Conservation (phyloP, 768 basidiomycete species). For the Tephrocybe sp. region DNA sequence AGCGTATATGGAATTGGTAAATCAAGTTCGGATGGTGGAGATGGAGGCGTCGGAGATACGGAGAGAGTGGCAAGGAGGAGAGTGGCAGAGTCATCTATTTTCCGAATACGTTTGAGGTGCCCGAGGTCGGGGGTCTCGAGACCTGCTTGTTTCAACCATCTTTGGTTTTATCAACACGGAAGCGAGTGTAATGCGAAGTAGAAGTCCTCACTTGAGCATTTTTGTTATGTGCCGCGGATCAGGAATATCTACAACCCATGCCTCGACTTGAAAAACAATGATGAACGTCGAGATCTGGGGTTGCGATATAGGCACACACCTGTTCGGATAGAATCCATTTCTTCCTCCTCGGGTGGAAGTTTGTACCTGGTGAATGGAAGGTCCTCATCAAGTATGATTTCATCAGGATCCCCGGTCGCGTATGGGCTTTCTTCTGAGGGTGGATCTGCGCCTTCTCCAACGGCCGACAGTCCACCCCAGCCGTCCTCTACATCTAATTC, state of each 20-base stretch:
- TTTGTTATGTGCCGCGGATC: conserved; percentile 57
- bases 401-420: conserved; percentile 37
- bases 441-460: conserved; percentile 21
- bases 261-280: conserved; percentile 47
- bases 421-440: conserved; percentile 27
- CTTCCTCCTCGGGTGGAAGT: conserved; percentile 64
- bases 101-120: conserved; percentile 79
- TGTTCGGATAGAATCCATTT: conserved; percentile 54
- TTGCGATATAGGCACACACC: conserved; percentile 32
- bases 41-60: conserved; percentile 39
- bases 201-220: conserved; percentile 58
- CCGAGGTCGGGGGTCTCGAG: conserved; percentile 62
- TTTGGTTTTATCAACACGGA: conserved; percentile 23
- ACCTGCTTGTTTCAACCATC: conserved; percentile 68
- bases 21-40: conserved; percentile 47
- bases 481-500: conserved; percentile 35
- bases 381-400: conserved; percentile 53
- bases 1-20: conserved; percentile 54
- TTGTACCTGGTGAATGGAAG: conserved; percentile 70
- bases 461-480: conserved; percentile 42
- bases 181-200: not conserved
- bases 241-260: conserved; percentile 78
- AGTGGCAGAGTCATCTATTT: conserved; percentile 42
- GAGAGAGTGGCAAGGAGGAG: conserved; percentile 60
- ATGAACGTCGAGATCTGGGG: not conserved